phyloP scores from a whole-genome alignment of 106 monocot species.

The Dendrobium officinale region DNA sequence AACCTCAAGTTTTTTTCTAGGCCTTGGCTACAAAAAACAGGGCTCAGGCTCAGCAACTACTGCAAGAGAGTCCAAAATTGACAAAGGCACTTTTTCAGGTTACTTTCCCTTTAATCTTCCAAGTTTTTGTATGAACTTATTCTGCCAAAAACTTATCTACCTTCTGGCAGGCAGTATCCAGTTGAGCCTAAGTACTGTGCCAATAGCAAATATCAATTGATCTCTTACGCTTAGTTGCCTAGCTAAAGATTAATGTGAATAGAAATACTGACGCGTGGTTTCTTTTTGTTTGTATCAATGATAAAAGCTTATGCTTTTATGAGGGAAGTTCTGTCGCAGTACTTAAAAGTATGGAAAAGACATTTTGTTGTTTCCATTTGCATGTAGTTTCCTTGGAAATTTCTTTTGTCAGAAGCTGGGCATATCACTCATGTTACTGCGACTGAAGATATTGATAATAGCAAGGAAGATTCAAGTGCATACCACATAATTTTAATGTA shows the following conservation, averaged over 20 bases:
- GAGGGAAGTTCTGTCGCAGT: not conserved
- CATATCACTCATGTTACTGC: not conserved
- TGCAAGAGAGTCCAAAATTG: conserved; percentile 51
- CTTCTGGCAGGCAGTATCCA: not conserved
- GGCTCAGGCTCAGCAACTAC: conserved; percentile 36
- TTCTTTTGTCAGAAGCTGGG: not conserved
- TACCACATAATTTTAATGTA: too few species aligned
- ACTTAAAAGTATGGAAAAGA: not conserved
- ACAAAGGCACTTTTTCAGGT: conserved; percentile 94
- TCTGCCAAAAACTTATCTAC: not conserved
- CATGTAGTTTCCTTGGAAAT: not conserved
- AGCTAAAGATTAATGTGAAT: not conserved
- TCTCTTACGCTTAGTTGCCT: not conserved
- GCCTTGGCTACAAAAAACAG: conserved; percentile 52
- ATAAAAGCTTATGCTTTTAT: not conserved
- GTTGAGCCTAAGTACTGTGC: not conserved
- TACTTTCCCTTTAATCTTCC: conserved; percentile 2
- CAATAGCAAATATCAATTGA: not conserved
- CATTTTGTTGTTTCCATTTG: not conserved
- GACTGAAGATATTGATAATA: not conserved
- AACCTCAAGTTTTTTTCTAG: conserved; percentile 21
- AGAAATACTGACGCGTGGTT: not conserved
- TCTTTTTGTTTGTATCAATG: not conserved
- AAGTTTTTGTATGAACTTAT: not conserved
- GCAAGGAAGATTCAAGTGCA: too few species aligned